These are phyloP conservation scores for Lodderomyces beijingensis DNA, from an alignment of 1,139 yeast species.

Conservation along the genomic window DNA sequence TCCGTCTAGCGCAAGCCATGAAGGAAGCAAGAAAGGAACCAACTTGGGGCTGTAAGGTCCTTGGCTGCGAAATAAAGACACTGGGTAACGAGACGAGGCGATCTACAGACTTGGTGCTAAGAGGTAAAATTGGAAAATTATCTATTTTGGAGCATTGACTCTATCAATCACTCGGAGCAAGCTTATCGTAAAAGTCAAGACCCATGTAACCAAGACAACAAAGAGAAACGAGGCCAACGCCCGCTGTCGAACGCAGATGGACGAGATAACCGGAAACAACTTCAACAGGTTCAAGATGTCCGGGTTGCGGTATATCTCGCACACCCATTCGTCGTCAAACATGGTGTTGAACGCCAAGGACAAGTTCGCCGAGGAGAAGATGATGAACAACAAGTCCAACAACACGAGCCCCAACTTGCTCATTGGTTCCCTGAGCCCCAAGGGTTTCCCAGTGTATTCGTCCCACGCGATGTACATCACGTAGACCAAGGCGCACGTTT, in stretches of 20 bases:
- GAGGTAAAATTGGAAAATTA: no score
- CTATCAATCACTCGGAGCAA: constrained; percentile 76
- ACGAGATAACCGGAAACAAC: constrained; percentile 28
- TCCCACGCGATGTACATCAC: constrained; percentile 80
- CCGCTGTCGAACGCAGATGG: constrained; percentile 75
- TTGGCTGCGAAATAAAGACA: no score
- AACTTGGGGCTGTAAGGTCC: no score
- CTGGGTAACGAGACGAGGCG: no score
- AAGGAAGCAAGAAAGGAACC: no score
- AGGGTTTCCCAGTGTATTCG: constrained; percentile 87
- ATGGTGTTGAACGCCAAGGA: constrained; percentile 82
- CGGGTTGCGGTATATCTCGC: constrained; percentile 32
- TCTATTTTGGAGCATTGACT: constrained; percentile 10
- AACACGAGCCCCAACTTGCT: constrained; percentile 74
- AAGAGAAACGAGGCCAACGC: constrained; percentile 77
- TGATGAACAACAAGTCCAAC: constrained; percentile 80
- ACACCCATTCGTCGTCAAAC: constrained; percentile 81
- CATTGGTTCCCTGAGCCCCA: constrained; percentile 80
- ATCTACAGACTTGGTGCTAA: no score
- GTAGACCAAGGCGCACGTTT: constrained; percentile 72
- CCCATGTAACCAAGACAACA: constrained; percentile 75
- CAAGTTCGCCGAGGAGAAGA: constrained; percentile 88
- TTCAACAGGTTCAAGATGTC: constrained; percentile 19
- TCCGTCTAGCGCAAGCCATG: no score
- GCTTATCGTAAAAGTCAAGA: constrained; percentile 77